phyloP scores from a whole-genome alignment of 192 early-diverging fungal species.

The Coemansia asiatica region DNA sequence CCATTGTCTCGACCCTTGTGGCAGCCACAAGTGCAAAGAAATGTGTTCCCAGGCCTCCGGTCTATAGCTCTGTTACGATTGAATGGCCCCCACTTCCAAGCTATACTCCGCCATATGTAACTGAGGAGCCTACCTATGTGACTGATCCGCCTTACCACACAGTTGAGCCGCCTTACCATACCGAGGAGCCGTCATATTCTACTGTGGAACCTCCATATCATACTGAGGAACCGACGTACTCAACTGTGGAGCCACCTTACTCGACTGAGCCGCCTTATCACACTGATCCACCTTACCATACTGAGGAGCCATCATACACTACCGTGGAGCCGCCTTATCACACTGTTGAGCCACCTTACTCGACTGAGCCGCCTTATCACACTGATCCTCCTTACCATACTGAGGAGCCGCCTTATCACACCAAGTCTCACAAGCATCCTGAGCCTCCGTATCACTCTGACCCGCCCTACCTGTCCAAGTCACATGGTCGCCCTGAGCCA shows the following conservation, averaged over 20 bases:
- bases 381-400: neutral
- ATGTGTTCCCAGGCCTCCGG: slow-evolving; percentile 37
- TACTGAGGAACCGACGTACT: slow-evolving; percentile 7
- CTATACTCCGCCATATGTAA: neutral
- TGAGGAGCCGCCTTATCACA: neutral
- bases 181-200: slow-evolving; percentile 2
- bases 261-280: neutral
- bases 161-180: neutral
- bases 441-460: neutral
- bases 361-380: neutral
- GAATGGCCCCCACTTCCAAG: neutral
- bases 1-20: slow-evolving; percentile 16
- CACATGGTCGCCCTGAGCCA: neutral
- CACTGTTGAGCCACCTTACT: neutral
- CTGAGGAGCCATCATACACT: neutral
- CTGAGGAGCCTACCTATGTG: neutral
- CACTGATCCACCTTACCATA: neutral
- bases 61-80: slow-evolving; percentile 8
- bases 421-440: neutral
- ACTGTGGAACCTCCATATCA: slow-evolving; percentile 11
- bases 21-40: slow-evolving; percentile 34
- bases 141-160: slow-evolving; percentile 19
- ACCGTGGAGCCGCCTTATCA: neutral
- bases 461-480: neutral
- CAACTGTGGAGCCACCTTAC: neutral